Percentiles rank a stretch among this genome's conserved stretches.
phyloP scores from a whole-genome alignment of 169 alveolate species.

The Plasmodium chabaudi region DNA sequence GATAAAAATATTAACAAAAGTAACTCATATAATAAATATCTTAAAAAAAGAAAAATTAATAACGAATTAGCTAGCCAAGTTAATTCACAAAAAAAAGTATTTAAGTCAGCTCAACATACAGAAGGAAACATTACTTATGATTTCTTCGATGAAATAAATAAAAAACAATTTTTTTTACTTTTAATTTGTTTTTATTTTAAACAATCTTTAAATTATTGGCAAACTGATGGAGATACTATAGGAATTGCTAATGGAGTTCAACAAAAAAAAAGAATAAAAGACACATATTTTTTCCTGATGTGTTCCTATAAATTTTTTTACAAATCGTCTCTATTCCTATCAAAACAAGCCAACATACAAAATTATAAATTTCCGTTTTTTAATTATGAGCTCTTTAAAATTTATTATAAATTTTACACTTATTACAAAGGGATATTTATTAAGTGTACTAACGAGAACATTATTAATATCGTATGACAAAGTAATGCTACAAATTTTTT shows the following conservation, averaged over 20 bases:
- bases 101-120: neutral
- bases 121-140: neutral
- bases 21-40: neutral
- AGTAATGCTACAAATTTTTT: no score
- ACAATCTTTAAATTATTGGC: slow-evolving; percentile 60
- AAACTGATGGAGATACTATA: slow-evolving; percentile 47
- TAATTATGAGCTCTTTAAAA: slow-evolving; percentile 35
- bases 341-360: slow-evolving; percentile 26
- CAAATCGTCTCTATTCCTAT: slow-evolving; percentile 54
- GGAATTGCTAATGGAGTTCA: slow-evolving; percentile 72
- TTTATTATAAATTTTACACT: slow-evolving; percentile 36
- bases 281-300: slow-evolving; percentile 65
- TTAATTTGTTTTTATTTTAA: slow-evolving; percentile 61
- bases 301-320: slow-evolving; percentile 72
- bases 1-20: slow-evolving; percentile 2
- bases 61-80: slow-evolving; percentile 27
- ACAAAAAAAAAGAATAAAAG: slow-evolving; percentile 67
- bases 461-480: slow-evolving; percentile 7
- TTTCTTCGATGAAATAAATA: slow-evolving; percentile 43
- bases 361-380: slow-evolving; percentile 44
- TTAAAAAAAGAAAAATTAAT: slow-evolving; percentile 51
- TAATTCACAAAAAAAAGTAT: neutral
- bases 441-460: slow-evolving; percentile 41
- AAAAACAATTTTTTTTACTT: slow-evolving; percentile 66
- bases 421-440: slow-evolving; percentile 40